These are phyloP conservation scores for Metarhizium guizhouense DNA, from an alignment of 2,329 filamentous ascomycete species.

Conservation along the genomic window DNA sequence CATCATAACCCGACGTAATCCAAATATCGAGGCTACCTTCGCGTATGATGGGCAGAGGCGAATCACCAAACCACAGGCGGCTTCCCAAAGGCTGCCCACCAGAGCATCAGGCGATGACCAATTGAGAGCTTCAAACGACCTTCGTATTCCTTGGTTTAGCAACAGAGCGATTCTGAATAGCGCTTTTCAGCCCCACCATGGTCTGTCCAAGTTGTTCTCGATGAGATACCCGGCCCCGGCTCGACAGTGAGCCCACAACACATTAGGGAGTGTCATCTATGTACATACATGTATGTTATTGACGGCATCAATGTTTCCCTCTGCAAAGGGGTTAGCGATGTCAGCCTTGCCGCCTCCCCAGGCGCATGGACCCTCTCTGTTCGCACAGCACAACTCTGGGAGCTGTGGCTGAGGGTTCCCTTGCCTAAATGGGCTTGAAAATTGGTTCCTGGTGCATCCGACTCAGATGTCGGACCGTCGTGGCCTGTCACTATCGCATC, in stretches of 20 bases:
- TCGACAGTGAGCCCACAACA: background rate
- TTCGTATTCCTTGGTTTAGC: background rate
- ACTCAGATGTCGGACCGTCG: background rate
- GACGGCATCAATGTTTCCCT: background rate
- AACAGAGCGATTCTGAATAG: background rate
- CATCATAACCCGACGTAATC: background rate
- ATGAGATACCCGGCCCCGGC: background rate
- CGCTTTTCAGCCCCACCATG: background rate
- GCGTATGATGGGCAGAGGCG: background rate
- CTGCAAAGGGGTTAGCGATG: background rate
- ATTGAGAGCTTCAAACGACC: no score
- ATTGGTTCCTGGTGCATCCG: background rate
- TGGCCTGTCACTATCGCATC: background rate
- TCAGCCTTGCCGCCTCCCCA: constrained; percentile 3
- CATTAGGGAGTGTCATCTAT: no score
- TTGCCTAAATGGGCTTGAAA: background rate
- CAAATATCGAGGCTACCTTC: background rate
- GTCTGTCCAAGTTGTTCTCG: background rate
- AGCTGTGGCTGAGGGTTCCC: background rate
- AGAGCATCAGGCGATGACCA: background rate
- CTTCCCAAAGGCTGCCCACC: background rate
- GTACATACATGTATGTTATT: no score
- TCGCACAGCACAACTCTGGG: background rate
- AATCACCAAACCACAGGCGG: background rate
- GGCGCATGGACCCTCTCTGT: background rate